Conservation (phyloP, 495 filamentous ascomycete genomes). For the Darksidea phi region DNA sequence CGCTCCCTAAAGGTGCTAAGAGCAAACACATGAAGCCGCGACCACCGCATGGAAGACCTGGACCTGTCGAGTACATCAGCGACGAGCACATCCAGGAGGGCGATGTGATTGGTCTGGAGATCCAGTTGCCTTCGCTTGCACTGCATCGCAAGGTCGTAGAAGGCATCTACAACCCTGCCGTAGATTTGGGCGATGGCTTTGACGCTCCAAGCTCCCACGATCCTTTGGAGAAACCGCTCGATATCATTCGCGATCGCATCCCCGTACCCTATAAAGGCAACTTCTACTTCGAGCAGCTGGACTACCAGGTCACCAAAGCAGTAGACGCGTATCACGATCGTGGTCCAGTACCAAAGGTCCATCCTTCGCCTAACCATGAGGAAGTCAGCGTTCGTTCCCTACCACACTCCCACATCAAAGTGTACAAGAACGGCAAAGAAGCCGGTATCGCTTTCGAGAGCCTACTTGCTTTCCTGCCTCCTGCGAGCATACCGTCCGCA, state of each 20-base stretch:
- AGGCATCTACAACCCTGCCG: constrained; percentile 79
- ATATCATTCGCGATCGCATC: constrained; percentile 91
- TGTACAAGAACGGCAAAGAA: constrained; percentile 86
- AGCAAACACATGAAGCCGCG: constrained; percentile 34
- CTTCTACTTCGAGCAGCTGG: constrained; percentile 92
- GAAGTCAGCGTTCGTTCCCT: constrained; percentile 74
- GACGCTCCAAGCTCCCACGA: constrained; percentile 36
- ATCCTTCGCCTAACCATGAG: constrained; percentile 68
- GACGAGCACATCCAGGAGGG: constrained; percentile 61
- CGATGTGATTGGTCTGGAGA: constrained; percentile 93
- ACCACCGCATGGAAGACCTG: constrained; percentile 61
- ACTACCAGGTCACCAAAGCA: constrained; percentile 84
- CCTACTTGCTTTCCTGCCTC: constrained; percentile 87
- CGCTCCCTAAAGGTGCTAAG: constrained; percentile 38
- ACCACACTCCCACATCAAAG: constrained; percentile 77
- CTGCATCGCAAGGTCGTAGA: constrained; percentile 85
- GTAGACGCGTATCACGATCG: constrained; percentile 84
- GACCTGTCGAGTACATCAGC: constrained; percentile 37
- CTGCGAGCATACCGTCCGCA: constrained; percentile 73
- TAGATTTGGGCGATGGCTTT: constrained; percentile 63
- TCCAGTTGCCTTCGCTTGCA: constrained; percentile 78
- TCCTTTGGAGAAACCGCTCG: constrained; percentile 46
- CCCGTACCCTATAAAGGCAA: constrained; percentile 91
- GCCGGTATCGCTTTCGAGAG: constrained; percentile 88
- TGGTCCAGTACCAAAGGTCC: constrained; percentile 45